phyloP scores from a whole-genome alignment of 805 yeast species.

The Starmerella scarabaei region DNA sequence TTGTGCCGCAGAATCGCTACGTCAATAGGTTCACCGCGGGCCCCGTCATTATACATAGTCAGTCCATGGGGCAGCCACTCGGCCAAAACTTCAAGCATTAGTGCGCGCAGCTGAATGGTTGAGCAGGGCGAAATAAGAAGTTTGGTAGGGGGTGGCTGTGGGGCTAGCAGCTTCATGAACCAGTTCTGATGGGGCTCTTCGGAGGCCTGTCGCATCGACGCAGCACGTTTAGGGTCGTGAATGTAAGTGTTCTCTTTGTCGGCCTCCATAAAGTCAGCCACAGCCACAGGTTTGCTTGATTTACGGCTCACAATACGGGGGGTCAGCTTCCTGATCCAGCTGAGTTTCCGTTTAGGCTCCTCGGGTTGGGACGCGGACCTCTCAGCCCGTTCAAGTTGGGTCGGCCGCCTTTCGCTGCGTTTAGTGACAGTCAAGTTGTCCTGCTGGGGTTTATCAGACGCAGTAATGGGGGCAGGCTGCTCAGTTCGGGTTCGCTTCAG shows the following conservation, averaged over 20 bases:
- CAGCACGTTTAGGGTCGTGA: background rate
- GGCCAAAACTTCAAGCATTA: slow-evolving; percentile 24
- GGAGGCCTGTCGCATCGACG: background rate
- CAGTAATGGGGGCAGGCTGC: background rate
- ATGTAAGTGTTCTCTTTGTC: slow-evolving; percentile 11
- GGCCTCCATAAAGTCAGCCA: background rate
- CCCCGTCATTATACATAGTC: slow-evolving; percentile 22
- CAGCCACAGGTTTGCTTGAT: background rate
- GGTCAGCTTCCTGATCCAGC: slow-evolving; percentile 19
- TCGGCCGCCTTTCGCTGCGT: slow-evolving; percentile 1
- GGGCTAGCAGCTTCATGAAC: slow-evolving; percentile 26
- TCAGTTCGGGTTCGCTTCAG: background rate
- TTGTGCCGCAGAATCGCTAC: slow-evolving; percentile 27
- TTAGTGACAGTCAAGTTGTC: background rate
- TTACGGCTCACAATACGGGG: slow-evolving; percentile 11
- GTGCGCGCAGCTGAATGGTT: slow-evolving; percentile 23
- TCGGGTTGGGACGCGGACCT: background rate
- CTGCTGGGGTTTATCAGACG: background rate
- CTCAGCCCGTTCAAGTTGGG: too few species aligned
- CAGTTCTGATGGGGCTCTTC: slow-evolving; percentile 28
- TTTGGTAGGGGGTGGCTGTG: slow-evolving; percentile 15
- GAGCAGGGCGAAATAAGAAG: slow-evolving; percentile 23
- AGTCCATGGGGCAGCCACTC: slow-evolving; percentile 31
- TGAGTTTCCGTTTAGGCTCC: slow-evolving; percentile 4
- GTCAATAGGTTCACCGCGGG: slow-evolving; percentile 21